Evolutionary conservation across 2,329 filamentous ascomycete species (phyloP).

Genomic region (Clarireedia hainanense): DNA sequence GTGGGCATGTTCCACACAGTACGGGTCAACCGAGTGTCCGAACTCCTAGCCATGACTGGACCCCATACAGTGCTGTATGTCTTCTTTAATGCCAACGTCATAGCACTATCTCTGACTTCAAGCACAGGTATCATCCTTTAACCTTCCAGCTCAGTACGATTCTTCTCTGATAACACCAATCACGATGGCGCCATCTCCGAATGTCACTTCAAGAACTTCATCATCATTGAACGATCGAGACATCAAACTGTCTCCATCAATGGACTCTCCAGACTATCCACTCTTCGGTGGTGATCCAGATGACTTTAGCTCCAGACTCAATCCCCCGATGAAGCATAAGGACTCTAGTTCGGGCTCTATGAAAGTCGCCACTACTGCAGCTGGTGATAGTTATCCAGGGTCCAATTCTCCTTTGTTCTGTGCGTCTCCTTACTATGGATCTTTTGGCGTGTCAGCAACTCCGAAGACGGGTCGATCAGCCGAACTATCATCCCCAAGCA

Average conservation of each 20-base stretch:
- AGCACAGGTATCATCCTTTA: constrained; percentile 26
- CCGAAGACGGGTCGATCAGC: constrained; percentile 12
- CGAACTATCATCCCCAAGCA: constrained; percentile 14
- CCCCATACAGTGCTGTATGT: constrained; percentile 25
- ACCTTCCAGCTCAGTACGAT: constrained; percentile 23
- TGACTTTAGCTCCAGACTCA: constrained; percentile 13
- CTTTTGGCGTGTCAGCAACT: constrained; percentile 21
- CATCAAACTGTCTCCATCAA: constrained; percentile 16
- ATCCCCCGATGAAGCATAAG: constrained; percentile 22
- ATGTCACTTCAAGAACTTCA: constrained; percentile 12
- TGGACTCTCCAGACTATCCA: constrained; percentile 14
- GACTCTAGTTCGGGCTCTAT: constrained; percentile 7
- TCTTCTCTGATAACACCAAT: constrained; percentile 23
- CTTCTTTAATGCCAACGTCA: neutral
- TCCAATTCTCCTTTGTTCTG: constrained; percentile 12
- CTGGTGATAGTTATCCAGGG: constrained; percentile 2
- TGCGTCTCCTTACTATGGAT: constrained; percentile 18
- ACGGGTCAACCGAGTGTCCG: neutral
- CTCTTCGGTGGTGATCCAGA: constrained; percentile 15
- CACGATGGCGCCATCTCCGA: constrained; percentile 19
- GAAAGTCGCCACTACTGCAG: constrained; percentile 12
- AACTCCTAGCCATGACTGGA: constrained; percentile 11
- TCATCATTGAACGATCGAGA: constrained; percentile 11
- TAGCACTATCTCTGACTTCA: constrained; percentile 7
- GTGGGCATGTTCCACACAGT: constrained; percentile 1